Conservation (phyloP, 2,329 filamentous ascomycete genomes). For the Diaporthe caulivora region DNA sequence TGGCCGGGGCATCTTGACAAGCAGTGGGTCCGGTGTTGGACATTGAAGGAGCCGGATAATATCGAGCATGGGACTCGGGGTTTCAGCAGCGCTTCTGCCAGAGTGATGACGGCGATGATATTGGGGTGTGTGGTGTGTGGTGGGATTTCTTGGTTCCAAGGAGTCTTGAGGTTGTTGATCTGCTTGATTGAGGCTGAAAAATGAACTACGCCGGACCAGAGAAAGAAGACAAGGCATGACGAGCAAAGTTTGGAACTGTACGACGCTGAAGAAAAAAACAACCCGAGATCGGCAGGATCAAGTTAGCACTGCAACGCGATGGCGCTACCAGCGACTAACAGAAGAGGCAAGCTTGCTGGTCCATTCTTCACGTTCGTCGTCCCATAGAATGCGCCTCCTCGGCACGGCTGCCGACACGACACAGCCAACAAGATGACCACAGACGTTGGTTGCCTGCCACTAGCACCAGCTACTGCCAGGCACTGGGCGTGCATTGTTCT, state of each 20-base stretch:
- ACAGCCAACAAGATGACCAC: not conserved
- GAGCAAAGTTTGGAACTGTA: constrained; percentile 20
- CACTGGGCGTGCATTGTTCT: not conserved
- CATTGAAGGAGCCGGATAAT: constrained; percentile 17
- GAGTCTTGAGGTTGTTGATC: constrained; percentile 26
- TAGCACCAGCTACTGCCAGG: not conserved
- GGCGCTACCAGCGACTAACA: constrained; percentile 27
- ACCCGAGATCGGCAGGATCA: constrained; percentile 33
- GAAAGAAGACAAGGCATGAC: not conserved
- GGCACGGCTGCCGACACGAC: constrained; percentile 23
- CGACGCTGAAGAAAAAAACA: constrained; percentile 21
- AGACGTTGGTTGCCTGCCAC: not conserved
- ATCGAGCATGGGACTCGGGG: not conserved
- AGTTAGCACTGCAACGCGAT: constrained; percentile 30
- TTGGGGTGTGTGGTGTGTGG: not conserved
- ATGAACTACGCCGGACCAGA: constrained; percentile 13
- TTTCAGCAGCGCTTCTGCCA: constrained; percentile 22
- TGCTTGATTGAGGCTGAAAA: constrained; percentile 26
- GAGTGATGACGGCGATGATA: not conserved
- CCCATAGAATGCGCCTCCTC: constrained; percentile 1
- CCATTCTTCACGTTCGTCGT: not conserved
- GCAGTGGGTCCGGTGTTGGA: constrained; percentile 17
- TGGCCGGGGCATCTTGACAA: not conserved
- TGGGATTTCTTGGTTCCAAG: not conserved
- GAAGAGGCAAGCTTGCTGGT: constrained; percentile 1